phyloP scores from a whole-genome alignment of 352 stramenopile species.

The Globisporangium nodosum region DNA sequence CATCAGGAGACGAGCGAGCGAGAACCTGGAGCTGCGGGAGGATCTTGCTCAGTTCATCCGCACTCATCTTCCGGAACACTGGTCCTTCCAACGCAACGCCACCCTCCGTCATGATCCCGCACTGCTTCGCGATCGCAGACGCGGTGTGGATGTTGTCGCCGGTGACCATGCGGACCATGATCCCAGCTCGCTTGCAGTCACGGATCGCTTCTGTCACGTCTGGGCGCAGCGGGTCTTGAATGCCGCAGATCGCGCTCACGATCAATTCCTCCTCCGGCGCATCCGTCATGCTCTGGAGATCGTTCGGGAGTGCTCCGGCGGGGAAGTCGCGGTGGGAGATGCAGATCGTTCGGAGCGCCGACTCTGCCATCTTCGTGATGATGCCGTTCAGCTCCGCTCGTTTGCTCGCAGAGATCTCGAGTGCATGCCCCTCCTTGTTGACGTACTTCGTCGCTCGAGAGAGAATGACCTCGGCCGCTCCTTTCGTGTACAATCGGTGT shows the following conservation, averaged over 20 bases:
- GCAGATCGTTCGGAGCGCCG: slow-evolving; percentile 84
- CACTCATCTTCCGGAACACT: slow-evolving; percentile 85
- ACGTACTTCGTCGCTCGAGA: slow-evolving; percentile 61
- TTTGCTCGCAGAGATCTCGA: slow-evolving; percentile 48
- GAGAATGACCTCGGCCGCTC: slow-evolving; percentile 71
- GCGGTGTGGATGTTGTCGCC: slow-evolving; percentile 98
- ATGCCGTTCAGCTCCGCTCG: slow-evolving; percentile 65
- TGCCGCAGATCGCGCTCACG: slow-evolving; percentile 91
- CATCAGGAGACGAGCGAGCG: slow-evolving; percentile 92
- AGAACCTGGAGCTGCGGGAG: slow-evolving; percentile 86
- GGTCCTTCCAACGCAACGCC: slow-evolving; percentile 90
- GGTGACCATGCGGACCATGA: slow-evolving; percentile 99
- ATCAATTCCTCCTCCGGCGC: slow-evolving; percentile 76
- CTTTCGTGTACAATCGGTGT: slow-evolving; percentile 62
- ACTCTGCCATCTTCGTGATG: slow-evolving; percentile 80
- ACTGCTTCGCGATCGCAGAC: slow-evolving; percentile 93
- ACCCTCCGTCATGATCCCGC: slow-evolving; percentile 92
- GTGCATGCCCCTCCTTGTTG: slow-evolving; percentile 37
- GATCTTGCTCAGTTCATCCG: slow-evolving; percentile 48
- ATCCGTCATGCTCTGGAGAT: slow-evolving; percentile 48
- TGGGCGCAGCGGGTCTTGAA: slow-evolving; percentile 93
- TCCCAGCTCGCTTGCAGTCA: slow-evolving; percentile 93
- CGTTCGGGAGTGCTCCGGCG: slow-evolving; percentile 35
- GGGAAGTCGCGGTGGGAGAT: slow-evolving; percentile 79
- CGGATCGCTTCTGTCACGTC: slow-evolving; percentile 93